Conservation (phyloP, 2,329 filamentous ascomycete genomes). For the Pseudogymnoascus sp. region DNA sequence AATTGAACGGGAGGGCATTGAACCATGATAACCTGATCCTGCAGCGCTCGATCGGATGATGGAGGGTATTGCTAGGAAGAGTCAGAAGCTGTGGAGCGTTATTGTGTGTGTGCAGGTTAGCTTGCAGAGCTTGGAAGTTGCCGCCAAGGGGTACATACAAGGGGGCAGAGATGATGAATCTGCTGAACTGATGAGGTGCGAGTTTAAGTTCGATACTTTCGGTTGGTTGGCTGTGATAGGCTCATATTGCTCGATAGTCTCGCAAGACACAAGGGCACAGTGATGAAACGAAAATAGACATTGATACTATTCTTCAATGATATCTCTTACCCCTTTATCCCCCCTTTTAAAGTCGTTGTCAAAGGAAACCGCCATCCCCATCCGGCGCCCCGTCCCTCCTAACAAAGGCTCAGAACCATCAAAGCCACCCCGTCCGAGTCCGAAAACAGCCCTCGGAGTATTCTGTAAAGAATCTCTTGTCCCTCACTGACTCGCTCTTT, state of each 20-base stretch:
- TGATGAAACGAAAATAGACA: not conserved
- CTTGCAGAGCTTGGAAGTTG: no score
- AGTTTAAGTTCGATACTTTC: not conserved
- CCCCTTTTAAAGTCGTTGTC: not conserved
- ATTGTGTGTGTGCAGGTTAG: no score
- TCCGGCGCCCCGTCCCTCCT: not conserved
- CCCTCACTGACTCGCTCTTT: not conserved
- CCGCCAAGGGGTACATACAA: not conserved
- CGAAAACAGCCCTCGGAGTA: not conserved
- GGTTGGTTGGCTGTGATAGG: not conserved
- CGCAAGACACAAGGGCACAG: not conserved
- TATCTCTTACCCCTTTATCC: not conserved
- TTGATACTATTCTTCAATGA: not conserved
- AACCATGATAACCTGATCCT: not conserved
- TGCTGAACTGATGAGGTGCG: not conserved
- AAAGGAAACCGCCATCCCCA: not conserved
- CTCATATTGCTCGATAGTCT: not conserved
- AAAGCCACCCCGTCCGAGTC: not conserved
- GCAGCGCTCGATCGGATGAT: not conserved
- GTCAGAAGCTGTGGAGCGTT: not conserved
- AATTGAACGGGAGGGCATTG: not conserved
- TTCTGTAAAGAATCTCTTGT: not conserved
- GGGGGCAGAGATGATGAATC: not conserved
- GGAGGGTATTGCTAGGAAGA: not conserved
- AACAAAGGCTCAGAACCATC: not conserved